Evolutionary conservation across 2,329 filamentous ascomycete genomes (phyloP).

Genomic region (Calonectria montana): DNA sequence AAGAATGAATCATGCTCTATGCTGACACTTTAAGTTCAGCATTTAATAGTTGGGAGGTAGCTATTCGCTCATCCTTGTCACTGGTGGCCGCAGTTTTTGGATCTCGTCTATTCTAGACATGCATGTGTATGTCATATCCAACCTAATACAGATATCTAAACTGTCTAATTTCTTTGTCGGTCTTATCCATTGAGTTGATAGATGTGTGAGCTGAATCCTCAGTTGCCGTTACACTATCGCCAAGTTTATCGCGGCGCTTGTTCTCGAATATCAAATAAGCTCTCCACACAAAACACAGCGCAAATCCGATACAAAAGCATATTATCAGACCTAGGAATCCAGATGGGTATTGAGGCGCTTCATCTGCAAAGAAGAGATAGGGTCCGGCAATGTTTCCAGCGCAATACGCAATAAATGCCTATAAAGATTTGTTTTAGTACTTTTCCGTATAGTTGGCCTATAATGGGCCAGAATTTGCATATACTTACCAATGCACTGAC

Average conservation of each 20-base stretch:
- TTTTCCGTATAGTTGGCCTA: not conserved
- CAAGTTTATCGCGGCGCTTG: not conserved
- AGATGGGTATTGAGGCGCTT: not conserved
- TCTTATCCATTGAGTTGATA: constrained; percentile 13
- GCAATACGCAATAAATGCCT: constrained; percentile 13
- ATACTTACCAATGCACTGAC: constrained; percentile 10
- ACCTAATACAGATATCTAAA: constrained; percentile 8
- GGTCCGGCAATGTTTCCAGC: constrained; percentile 4
- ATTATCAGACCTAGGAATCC: not conserved
- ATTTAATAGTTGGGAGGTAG: too few relatives aligned
- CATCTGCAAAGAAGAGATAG: constrained; percentile 4
- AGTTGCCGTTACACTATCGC: not conserved
- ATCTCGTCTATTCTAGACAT: too few relatives aligned
- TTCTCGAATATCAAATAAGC: not conserved
- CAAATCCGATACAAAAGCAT: constrained; percentile 6
- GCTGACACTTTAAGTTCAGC: too few relatives aligned
- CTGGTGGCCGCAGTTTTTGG: too few relatives aligned
- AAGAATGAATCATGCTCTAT: too few relatives aligned
- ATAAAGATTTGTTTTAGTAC: not conserved
- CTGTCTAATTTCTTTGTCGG: constrained; percentile 13
- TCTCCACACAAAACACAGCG: not conserved
- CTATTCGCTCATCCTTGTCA: too few relatives aligned
- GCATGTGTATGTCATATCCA: too few relatives aligned
- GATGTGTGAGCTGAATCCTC: not conserved
- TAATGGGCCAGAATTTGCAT: not conserved